phyloP scores from a whole-genome alignment of 768 basidiomycete genomes.

The Rhizopogon sp. region DNA sequence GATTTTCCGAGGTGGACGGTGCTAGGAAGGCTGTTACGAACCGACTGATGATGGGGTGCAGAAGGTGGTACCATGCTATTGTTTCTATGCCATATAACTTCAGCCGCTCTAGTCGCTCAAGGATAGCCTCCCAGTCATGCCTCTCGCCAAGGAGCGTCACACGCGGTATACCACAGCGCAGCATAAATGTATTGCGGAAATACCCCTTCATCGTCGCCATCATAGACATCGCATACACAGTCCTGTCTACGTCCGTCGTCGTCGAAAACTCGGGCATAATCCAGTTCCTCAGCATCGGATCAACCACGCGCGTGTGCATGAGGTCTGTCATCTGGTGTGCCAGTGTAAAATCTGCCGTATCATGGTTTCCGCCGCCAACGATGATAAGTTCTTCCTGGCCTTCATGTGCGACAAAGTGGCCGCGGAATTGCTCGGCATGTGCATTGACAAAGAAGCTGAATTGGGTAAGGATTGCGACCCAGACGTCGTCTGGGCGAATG shows the following conservation, averaged over 20 bases:
- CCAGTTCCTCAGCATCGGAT: conserved; percentile 31
- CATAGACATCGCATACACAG: conserved; percentile 33
- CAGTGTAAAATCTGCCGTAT: conserved; percentile 27
- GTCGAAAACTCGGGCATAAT: conserved; percentile 41
- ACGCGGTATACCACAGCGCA: conserved; percentile 37
- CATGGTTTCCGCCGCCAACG: conserved; percentile 9
- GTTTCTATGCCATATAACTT: conserved; percentile 32
- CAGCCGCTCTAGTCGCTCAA: conserved; percentile 33
- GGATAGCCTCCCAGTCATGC: conserved; percentile 35
- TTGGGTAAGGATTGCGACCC: conserved; percentile 32
- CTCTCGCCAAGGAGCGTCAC: conserved; percentile 40
- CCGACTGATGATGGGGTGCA: conserved; percentile 33
- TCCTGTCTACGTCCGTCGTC: conserved; percentile 34
- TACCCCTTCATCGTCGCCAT: conserved; percentile 39
- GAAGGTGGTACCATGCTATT: conserved; percentile 35
- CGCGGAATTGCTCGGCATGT: conserved; percentile 28
- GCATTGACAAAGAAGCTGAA: conserved; percentile 37
- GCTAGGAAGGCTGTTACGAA: conserved; percentile 34
- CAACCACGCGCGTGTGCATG: conserved; percentile 17
- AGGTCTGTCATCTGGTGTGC: conserved; percentile 17
- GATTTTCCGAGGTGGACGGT: conserved; percentile 21
- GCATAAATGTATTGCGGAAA: conserved; percentile 28
- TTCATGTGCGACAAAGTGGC: conserved; percentile 22
- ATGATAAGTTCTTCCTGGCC: conserved; percentile 23
- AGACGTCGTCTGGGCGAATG: conserved; percentile 47